These are phyloP conservation scores for Cephaloascus albidus DNA, from an alignment of 805 yeast genomes.

Conservation along the genomic window DNA sequence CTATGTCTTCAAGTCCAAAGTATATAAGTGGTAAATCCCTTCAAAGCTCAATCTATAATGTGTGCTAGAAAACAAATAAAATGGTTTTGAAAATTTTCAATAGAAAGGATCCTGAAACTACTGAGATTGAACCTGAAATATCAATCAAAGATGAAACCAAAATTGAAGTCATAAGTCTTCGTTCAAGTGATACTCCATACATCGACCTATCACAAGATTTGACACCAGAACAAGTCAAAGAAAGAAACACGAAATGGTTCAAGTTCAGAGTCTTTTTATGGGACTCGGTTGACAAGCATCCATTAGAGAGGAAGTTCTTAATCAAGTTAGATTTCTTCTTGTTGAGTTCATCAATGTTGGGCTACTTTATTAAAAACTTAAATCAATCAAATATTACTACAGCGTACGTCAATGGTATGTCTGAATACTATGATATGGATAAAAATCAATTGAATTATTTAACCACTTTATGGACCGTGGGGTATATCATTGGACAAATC, in stretches of 20 bases:
- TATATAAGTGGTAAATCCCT: too few species aligned
- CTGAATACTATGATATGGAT: conserved; percentile 28
- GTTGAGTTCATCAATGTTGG: conserved; percentile 46
- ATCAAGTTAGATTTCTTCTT: conserved; percentile 48
- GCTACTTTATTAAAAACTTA: conserved; percentile 36
- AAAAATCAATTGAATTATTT: conserved; percentile 35
- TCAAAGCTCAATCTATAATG: too few species aligned
- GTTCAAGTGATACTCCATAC: conserved; percentile 8
- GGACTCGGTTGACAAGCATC: conserved; percentile 23
- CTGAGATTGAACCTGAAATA: too few species aligned
- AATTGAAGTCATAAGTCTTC: too few species aligned
- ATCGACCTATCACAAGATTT: conserved; percentile 12
- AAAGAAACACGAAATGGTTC: neutral
- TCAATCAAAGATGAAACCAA: too few species aligned
- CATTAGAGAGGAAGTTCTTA: conserved; percentile 29
- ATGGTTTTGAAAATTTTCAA: too few species aligned
- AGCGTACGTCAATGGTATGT: conserved; percentile 39
- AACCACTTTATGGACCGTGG: conserved; percentile 36
- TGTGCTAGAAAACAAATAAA: too few species aligned
- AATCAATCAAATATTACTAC: conserved; percentile 31
- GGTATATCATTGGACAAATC: conserved; percentile 41
- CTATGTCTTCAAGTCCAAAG: too few species aligned
- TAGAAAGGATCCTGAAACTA: too few species aligned
- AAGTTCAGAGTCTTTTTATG: conserved; percentile 7
- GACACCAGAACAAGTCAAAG: conserved; percentile 5